Conservation (phyloP, 2,329 filamentous ascomycete genomes). For the Phaeosphaeriaceae sp. region DNA sequence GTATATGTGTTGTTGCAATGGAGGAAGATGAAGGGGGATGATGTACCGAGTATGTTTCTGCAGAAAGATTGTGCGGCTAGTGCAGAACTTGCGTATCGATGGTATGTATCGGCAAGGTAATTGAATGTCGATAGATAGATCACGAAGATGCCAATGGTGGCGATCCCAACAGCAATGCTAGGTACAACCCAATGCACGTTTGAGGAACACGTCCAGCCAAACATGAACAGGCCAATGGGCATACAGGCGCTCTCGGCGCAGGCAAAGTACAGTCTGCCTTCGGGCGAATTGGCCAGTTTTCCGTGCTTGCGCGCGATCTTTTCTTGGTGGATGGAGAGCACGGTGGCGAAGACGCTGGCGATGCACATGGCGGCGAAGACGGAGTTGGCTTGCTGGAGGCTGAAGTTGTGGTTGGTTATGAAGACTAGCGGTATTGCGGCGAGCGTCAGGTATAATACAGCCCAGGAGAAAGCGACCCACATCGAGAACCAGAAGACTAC, state of each 20-base stretch:
- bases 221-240: conserved; percentile 81
- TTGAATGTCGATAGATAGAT: conserved; percentile 85
- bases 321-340: conserved; percentile 75
- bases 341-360: conserved; percentile 69
- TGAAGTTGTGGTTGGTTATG: conserved; percentile 69
- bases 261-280: conserved; percentile 81
- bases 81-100: conserved; percentile 82
- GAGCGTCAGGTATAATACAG: conserved; percentile 84
- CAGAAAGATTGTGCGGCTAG: conserved; percentile 87
- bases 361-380: conserved; percentile 77
- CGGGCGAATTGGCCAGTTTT: conserved; percentile 59
- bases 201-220: conserved; percentile 71
- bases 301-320: conserved; percentile 61
- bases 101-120: conserved; percentile 88
- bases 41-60: conserved; percentile 73
- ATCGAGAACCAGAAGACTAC: conserved; percentile 86
- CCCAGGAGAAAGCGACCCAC: conserved; percentile 92
- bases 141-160: conserved; percentile 83
- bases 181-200: conserved; percentile 75
- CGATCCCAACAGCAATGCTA: conserved; percentile 70
- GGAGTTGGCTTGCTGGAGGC: conserved; percentile 69
- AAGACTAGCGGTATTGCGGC: conserved; percentile 82
- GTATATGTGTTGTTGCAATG: background rate
- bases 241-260: conserved; percentile 78
- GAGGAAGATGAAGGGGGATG: background rate